Evolutionary conservation across 169 alveolate genomes (phyloP).

Genomic region (Fabrea salina): DNA sequence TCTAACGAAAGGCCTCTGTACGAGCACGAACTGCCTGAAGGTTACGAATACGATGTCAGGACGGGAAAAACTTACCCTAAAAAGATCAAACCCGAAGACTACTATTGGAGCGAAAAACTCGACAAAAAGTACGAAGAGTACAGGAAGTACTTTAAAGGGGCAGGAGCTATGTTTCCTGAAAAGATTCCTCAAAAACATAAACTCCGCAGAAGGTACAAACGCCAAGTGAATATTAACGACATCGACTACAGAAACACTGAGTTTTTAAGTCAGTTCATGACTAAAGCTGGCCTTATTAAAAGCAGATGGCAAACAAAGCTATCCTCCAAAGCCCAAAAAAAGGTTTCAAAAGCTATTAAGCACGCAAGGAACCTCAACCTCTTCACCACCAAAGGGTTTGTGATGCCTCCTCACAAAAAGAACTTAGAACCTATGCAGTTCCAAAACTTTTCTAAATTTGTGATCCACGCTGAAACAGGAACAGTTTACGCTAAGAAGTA

Average conservation of each 20-base stretch:
- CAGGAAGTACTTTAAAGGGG: background rate
- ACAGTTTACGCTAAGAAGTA: background rate
- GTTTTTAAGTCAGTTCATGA: constrained; percentile 57
- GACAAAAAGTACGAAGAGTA: background rate
- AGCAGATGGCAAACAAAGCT: constrained; percentile 60
- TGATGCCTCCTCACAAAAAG: constrained; percentile 48
- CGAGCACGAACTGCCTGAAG: constrained; percentile 26
- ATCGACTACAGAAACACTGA: constrained; percentile 72
- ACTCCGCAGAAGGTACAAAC: constrained; percentile 36
- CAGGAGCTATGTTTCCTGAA: constrained; percentile 18
- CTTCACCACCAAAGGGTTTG: constrained; percentile 27
- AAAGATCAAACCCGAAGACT: constrained; percentile 34
- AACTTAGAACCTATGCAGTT: constrained; percentile 19
- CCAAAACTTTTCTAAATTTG: background rate
- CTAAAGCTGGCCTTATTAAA: constrained; percentile 48
- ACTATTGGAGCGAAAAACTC: background rate
- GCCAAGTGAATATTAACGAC: constrained; percentile 59
- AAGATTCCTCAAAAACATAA: constrained; percentile 32
- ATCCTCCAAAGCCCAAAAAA: constrained; percentile 38
- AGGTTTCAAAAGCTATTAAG: constrained; percentile 47
- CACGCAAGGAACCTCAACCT: constrained; percentile 42
- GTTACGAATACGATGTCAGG: constrained; percentile 20
- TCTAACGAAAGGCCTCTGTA: background rate
- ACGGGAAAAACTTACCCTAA: constrained; percentile 30
- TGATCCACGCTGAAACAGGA: constrained; percentile 24